Conservation (phyloP, 495 filamentous ascomycete species). For the Penicillium desertorum region DNA sequence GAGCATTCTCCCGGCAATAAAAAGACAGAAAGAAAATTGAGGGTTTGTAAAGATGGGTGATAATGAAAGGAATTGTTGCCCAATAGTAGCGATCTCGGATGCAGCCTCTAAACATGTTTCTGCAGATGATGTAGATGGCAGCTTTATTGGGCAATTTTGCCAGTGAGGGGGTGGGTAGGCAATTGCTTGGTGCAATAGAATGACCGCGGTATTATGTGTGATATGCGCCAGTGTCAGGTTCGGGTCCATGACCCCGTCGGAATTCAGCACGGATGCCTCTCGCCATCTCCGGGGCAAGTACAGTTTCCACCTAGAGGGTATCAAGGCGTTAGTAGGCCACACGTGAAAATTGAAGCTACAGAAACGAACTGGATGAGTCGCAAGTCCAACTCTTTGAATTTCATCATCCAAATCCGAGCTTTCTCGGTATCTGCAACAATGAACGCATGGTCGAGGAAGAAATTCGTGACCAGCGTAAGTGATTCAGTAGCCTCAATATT, state of each 20-base stretch:
- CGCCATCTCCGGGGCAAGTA: constrained; percentile 42
- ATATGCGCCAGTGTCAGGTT: constrained; percentile 47
- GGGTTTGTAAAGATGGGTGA: too few species aligned
- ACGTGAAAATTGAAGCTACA: background rate
- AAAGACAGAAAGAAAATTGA: too few species aligned
- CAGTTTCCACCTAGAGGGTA: constrained; percentile 38
- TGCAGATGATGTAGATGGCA: too few species aligned
- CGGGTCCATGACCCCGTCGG: constrained; percentile 41
- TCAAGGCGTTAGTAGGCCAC: constrained; percentile 3
- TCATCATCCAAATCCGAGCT: constrained; percentile 33
- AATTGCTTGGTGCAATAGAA: constrained; percentile 46
- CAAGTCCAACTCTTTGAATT: constrained; percentile 49
- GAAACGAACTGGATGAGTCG: constrained; percentile 34
- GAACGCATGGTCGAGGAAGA: too few species aligned
- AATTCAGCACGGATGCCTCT: constrained; percentile 26
- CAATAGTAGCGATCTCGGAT: too few species aligned
- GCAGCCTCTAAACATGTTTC: too few species aligned
- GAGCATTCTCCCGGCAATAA: too few species aligned
- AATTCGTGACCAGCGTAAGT: too few species aligned
- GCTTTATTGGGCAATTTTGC: too few species aligned
- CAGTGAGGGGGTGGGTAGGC: constrained; percentile 31
- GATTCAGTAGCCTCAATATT: too few species aligned
- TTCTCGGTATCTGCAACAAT: too few species aligned
- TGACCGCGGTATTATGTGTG: constrained; percentile 48
- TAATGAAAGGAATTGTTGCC: too few species aligned